Percentiles rank a stretch among this genome's conserved stretches.
These are phyloP conservation scores for Arthrobotrys entomopaga DNA, from an alignment of 2,329 filamentous ascomycete genomes.

Conservation along the genomic window DNA sequence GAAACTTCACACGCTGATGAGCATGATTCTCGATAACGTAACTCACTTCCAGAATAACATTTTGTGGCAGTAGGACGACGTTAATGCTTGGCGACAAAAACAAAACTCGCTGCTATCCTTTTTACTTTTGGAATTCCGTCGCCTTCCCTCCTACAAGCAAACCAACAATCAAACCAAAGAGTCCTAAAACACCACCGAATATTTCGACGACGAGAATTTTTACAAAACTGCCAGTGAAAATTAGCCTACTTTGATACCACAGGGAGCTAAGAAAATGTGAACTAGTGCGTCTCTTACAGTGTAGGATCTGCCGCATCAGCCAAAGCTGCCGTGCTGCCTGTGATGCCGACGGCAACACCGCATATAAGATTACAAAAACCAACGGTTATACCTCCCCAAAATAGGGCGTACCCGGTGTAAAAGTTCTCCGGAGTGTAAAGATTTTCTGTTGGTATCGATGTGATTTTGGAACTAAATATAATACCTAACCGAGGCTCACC, in stretches of 20 bases:
- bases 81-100: not conserved
- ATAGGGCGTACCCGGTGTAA: slow-evolving; percentile 94
- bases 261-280: not conserved
- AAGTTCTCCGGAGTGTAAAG: slow-evolving; percentile 81
- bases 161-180: slow-evolving; percentile 96
- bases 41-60: too few relatives aligned
- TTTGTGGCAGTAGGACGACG: not conserved
- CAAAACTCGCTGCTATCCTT: not conserved
- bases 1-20: too few relatives aligned
- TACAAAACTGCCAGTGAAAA: slow-evolving; percentile 75
- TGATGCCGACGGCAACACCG: slow-evolving; percentile 96
- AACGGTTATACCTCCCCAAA: slow-evolving; percentile 95
- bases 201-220: slow-evolving; percentile 99
- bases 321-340: slow-evolving; percentile 93
- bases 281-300: slow-evolving; percentile 71
- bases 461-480: slow-evolving; percentile 90
- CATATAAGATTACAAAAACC: slow-evolving; percentile 96
- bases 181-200: slow-evolving; percentile 95
- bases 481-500: slow-evolving; percentile 68
- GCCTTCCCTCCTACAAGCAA: slow-evolving; percentile 88
- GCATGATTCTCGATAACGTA: too few relatives aligned
- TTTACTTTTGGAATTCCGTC: slow-evolving; percentile 69
- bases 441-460: slow-evolving; percentile 71
- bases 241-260: slow-evolving; percentile 53
- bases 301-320: slow-evolving; percentile 93